A percentile compares a stretch with the other conserved stretches of the same genome.
phyloP scores from a whole-genome alignment of 2,329 filamentous ascomycete species.

The Trichoderma oligosporum region DNA sequence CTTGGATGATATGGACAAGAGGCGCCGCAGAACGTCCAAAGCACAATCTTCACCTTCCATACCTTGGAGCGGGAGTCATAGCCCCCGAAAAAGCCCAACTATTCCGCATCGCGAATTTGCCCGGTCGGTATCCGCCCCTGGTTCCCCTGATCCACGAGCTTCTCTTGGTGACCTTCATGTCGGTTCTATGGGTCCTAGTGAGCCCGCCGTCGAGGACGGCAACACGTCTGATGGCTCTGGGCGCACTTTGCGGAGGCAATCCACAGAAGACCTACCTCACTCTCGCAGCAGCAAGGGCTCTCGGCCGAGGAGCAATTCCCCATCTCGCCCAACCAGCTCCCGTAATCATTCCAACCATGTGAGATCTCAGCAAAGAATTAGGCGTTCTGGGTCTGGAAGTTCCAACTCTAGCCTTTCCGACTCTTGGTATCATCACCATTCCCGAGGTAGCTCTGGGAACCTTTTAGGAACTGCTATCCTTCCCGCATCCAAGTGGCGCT shows the following conservation, averaged over 20 bases:
- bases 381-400: conserved; percentile 85
- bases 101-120: conserved; percentile 63
- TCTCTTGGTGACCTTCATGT: conserved; percentile 50
- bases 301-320: conserved; percentile 74
- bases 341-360: conserved; percentile 66
- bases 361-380: conserved; percentile 69
- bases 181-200: conserved; percentile 56
- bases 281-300: conserved; percentile 42
- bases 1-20: conserved; percentile 91
- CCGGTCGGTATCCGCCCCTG: conserved; percentile 65
- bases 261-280: conserved; percentile 44
- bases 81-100: conserved; percentile 60
- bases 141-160: conserved; percentile 52
- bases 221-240: conserved; percentile 32
- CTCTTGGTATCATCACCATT: conserved; percentile 54
- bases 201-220: conserved; percentile 45
- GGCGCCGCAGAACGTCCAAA: conserved; percentile 83
- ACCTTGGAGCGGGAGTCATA: conserved; percentile 58
- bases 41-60: conserved; percentile 74
- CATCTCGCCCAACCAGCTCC: conserved; percentile 70
- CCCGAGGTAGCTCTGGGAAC: conserved; percentile 72
- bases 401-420: conserved; percentile 77
- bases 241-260: conserved; percentile 44
- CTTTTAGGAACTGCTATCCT: conserved; percentile 67
- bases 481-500: conserved; percentile 88